These are phyloP conservation scores for Plasmodium vivax DNA, from an alignment of 169 alveolate species.

Conservation along the genomic window DNA sequence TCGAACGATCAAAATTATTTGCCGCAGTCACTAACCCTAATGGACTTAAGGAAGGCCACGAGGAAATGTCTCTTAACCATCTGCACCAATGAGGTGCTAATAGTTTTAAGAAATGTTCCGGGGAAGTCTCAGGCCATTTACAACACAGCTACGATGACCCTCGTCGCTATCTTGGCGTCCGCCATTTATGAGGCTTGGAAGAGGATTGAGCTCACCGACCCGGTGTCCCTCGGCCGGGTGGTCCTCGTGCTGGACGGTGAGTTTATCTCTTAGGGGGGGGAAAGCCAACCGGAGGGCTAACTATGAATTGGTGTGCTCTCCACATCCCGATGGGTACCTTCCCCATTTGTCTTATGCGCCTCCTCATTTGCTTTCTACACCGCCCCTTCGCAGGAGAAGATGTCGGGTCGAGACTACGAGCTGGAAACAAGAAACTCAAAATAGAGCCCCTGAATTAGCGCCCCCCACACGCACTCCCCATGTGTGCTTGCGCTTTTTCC, in stretches of 20 bases:
- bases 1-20: constrained; percentile 66
- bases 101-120: constrained; percentile 88
- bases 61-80: constrained; percentile 85
- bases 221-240: constrained; percentile 87
- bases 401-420: constrained; percentile 89
- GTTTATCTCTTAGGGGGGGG: background rate
- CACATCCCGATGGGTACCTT: background rate
- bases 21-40: constrained; percentile 22
- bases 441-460: constrained; percentile 87
- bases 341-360: too few relatives aligned
- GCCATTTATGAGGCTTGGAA: constrained; percentile 91
- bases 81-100: constrained; percentile 82
- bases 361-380: background rate
- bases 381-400: constrained; percentile 81
- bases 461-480: background rate
- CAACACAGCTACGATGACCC: constrained; percentile 86
- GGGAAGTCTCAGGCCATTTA: constrained; percentile 90
- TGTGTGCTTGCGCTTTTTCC: background rate
- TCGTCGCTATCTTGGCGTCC: constrained; percentile 89
- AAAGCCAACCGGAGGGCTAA: background rate
- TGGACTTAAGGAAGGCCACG: constrained; percentile 76
- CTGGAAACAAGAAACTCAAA: constrained; percentile 88
- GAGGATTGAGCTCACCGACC: constrained; percentile 86
- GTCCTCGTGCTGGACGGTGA: constrained; percentile 87
- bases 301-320: background rate